Evolutionary conservation across 139 green algal genomes (phyloP).

Genomic region (Nannochloris sp.): DNA sequence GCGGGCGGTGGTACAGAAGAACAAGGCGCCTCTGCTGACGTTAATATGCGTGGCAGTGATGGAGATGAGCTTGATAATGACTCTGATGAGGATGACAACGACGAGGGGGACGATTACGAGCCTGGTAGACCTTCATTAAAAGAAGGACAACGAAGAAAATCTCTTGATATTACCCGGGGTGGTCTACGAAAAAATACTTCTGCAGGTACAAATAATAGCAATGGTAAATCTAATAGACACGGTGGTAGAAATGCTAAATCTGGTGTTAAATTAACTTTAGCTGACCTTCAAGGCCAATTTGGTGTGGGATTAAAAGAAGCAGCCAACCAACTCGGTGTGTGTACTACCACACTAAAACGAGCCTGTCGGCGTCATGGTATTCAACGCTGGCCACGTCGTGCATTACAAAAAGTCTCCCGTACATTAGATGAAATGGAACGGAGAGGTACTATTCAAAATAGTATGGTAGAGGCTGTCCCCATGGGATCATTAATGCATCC

Average conservation of each 20-base stretch:
- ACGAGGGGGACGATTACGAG: too few species aligned
- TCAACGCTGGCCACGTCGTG: constrained; percentile 67
- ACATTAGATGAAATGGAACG: not conserved
- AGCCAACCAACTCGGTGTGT: constrained; percentile 73
- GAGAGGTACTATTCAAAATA: not conserved
- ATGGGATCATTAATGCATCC: not conserved
- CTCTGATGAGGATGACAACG: not conserved
- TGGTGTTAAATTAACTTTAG: constrained; percentile 35
- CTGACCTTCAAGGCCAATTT: constrained; percentile 71
- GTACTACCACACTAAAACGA: constrained; percentile 81
- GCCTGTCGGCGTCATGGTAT: constrained; percentile 73
- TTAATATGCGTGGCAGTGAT: not conserved
- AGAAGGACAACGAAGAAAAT: too few species aligned
- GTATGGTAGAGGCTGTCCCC: not conserved
- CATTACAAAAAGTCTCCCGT: constrained; percentile 24
- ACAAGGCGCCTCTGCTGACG: too few species aligned
- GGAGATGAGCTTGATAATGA: not conserved
- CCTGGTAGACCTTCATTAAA: not conserved
- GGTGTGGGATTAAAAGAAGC: constrained; percentile 77
- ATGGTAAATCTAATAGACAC: constrained; percentile 74
- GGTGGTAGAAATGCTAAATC: constrained; percentile 39
- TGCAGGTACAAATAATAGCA: constrained; percentile 72
- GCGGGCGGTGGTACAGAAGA: too few species aligned
- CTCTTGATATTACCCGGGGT: too few species aligned
- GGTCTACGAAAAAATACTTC: too few species aligned